Base-by-base conservation (phyloP, 2,329 filamentous ascomycete species). In the Botryotinia convoluta region DNA sequence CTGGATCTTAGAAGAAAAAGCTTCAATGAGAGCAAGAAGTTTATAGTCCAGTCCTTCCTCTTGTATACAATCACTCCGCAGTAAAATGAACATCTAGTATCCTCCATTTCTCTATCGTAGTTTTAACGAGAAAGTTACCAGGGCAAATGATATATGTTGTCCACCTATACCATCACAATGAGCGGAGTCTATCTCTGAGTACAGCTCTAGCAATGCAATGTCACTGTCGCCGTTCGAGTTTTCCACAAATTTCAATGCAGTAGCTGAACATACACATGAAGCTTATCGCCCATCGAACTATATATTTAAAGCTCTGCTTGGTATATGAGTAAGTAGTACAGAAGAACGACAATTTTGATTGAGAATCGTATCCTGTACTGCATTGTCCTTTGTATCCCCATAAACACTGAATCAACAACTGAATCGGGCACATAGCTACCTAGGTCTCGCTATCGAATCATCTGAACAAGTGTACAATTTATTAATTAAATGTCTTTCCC, bases 401-500 rank as follows among this genome's bases (percentile, higher is more conserved):
- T 35, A 2, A 35, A 16, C 8, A 35, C 18, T 1, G 20, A 29
- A 48, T 16, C 18, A 1, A 16, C 20, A 14, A 35, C 6, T 22
- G 62, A 26, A 35, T 48, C 29, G 20, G 16, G 29, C 4, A 35
- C 20, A 22, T 9, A 26, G 42, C n/a, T 26, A 45, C 32, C 29
- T 9, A 3, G 14, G 3, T 29, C 14, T 57, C n/a, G 51, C n/a
- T 5, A 9, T 29, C n/a, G 3, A 29, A 45, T 22, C 18, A 18
- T 29, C 5, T 35, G 35, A 7, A 29, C 18, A 35, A 59, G 48
- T 16, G 65, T 29, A 39, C 35, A 14, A 26, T n/a, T 29, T 6
- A 18, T 22, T 64, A 42, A 64, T 64, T 4, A 32, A 59, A 69
- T 44, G 35, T 69, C 67, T 69, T 59, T 69, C 37, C 39, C 9